Conservation (phyloP, 495 filamentous ascomycete species). For the Filosporella fistucella region DNA sequence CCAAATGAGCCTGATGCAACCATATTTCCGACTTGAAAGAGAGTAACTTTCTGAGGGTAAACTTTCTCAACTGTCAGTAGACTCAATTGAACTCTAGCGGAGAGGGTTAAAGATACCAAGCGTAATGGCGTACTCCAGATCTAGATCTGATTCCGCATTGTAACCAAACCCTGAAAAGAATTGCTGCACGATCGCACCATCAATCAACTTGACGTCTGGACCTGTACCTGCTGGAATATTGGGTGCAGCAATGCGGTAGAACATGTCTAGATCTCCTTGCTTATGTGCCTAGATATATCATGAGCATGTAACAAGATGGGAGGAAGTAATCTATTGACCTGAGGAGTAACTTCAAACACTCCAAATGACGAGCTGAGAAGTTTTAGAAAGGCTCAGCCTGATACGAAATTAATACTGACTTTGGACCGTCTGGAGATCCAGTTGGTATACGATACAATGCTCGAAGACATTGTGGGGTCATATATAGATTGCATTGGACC, state of each 20-base stretch:
- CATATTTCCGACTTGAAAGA: constrained; percentile 31
- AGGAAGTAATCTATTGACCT: constrained; percentile 32
- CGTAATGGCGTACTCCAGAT: too few relatives aligned
- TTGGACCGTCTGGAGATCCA: not conserved
- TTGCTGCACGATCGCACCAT: constrained; percentile 30
- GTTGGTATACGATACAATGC: constrained; percentile 19
- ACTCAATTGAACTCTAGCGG: too few relatives aligned
- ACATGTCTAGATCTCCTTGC: constrained; percentile 55
- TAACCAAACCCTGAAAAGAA: constrained; percentile 12
- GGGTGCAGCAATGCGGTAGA: constrained; percentile 44
- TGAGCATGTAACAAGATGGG: too few relatives aligned
- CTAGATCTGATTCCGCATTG: constrained; percentile 13
- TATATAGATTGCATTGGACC: constrained; percentile 23
- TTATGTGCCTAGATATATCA: too few relatives aligned
- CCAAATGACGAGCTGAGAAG: constrained; percentile 20
- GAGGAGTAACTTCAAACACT: constrained; percentile 31
- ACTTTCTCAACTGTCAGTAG: constrained; percentile 14
- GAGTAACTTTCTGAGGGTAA: constrained; percentile 14
- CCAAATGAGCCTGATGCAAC: constrained; percentile 24
- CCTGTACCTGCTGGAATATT: constrained; percentile 38
- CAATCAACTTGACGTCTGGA: constrained; percentile 36
- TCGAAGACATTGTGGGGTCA: constrained; percentile 26
- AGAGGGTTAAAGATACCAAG: too few relatives aligned
- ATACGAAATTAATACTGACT: constrained; percentile 18
- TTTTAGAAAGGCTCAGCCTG: constrained; percentile 20